These are phyloP conservation scores for Amphicarpaea edgeworthii DNA, from an alignment of 306 rosid genomes.

Conservation along the genomic window DNA sequence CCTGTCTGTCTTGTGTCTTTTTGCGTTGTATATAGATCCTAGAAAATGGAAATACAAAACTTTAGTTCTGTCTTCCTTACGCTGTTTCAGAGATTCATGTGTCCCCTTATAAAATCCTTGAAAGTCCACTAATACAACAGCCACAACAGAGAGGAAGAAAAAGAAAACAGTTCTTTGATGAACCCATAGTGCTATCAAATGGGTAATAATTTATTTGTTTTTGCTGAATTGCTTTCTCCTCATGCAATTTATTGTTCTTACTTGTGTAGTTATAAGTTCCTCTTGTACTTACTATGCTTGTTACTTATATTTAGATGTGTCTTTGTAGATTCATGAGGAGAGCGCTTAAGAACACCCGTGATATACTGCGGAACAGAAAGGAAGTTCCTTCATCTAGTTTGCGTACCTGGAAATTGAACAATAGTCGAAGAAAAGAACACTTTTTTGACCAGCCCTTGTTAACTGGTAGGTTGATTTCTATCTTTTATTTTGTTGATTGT, in stretches of 20 bases:
- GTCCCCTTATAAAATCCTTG: conserved; percentile 42
- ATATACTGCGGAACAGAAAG: conserved; percentile 49
- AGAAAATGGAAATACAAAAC: neutral
- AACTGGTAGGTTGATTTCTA: conserved; percentile 55
- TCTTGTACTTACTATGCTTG: conserved; percentile 23
- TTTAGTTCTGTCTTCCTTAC: conserved; percentile 13
- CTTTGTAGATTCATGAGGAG: conserved; percentile 70
- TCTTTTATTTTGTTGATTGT: conserved; percentile 7
- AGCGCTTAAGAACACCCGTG: conserved; percentile 58
- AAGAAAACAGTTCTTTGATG: conserved; percentile 75
- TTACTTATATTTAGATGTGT: conserved; percentile 39
- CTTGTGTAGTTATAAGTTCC: neutral
- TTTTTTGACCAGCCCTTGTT: conserved; percentile 64
- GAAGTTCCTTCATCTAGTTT: conserved; percentile 52
- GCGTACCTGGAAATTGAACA: conserved; percentile 69
- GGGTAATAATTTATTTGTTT: conserved; percentile 58
- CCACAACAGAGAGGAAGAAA: conserved; percentile 69
- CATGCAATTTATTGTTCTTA: conserved; percentile 34
- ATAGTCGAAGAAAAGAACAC: conserved; percentile 59
- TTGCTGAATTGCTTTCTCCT: conserved; percentile 30
- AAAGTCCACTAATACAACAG: conserved; percentile 65
- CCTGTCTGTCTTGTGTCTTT: neutral
- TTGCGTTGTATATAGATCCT: conserved; percentile 17
- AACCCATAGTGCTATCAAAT: conserved; percentile 73
- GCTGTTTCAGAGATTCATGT: conserved; percentile 44